These are phyloP conservation scores for Kwoniella heveanensis DNA, from an alignment of 768 basidiomycete genomes.

Conservation along the genomic window DNA sequence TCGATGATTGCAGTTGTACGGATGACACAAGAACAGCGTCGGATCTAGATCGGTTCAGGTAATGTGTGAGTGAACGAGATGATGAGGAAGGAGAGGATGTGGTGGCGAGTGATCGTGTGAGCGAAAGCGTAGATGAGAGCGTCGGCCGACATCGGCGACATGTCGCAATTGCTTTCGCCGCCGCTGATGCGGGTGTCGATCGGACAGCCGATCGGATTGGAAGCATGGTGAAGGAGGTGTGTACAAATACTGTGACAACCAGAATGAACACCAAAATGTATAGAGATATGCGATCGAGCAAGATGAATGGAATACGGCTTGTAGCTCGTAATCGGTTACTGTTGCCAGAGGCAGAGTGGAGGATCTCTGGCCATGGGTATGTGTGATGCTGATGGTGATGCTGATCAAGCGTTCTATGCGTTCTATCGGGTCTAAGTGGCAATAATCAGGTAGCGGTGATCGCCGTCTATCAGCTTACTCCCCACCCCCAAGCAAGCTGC, in stretches of 20 bases:
- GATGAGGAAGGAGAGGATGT: conserved; percentile 7
- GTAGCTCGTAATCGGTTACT: neutral
- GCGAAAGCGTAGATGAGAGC: conserved; percentile 5
- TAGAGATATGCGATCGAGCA: too few relatives aligned
- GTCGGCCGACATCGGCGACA: conserved; percentile 41
- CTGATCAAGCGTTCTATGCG: neutral
- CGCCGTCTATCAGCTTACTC: too few relatives aligned
- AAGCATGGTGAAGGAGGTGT: conserved; percentile 25
- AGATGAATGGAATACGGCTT: neutral
- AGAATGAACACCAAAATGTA: too few relatives aligned
- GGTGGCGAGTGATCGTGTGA: conserved; percentile 23
- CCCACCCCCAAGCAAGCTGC: too few relatives aligned
- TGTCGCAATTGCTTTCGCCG: neutral
- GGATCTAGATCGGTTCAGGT: neutral
- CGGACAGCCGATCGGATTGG: conserved; percentile 36
- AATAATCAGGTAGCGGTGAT: neutral
- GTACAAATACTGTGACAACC: too few relatives aligned
- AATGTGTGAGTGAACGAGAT: conserved; percentile 13
- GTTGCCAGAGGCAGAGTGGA: neutral
- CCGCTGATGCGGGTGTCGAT: conserved; percentile 19
- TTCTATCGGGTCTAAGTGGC: conserved; percentile 3
- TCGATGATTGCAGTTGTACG: neutral
- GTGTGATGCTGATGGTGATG: neutral
- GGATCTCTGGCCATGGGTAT: neutral
- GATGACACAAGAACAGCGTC: neutral